Evolutionary conservation across 495 filamentous ascomycete species (phyloP).

Genomic region (Xylaria scruposa): DNA sequence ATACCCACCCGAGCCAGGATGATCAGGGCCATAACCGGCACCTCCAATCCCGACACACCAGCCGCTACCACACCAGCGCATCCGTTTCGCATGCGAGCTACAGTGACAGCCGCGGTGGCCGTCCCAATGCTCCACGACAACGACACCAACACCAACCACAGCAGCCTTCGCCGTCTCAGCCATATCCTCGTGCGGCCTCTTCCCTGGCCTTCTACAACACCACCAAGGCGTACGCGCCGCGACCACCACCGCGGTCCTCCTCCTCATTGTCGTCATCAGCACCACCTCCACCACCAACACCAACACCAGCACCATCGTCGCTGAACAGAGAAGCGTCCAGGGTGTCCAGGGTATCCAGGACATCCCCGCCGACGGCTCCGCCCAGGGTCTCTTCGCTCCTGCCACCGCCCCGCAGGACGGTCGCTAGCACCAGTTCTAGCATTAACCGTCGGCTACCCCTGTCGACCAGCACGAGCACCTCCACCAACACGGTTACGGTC

Average conservation of each 20-base stretch:
- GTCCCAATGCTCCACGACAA: not conserved
- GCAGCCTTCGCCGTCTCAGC: not conserved
- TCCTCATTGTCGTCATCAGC: not conserved
- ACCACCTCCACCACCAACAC: not conserved
- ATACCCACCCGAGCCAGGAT: conserved; percentile 22
- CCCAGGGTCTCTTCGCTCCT: conserved; percentile 26
- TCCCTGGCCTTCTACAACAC: conserved; percentile 17
- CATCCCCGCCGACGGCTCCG: conserved; percentile 18
- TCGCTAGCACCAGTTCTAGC: conserved; percentile 11
- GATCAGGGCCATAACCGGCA: conserved; percentile 5
- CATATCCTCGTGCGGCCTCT: conserved; percentile 19
- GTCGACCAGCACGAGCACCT: not conserved
- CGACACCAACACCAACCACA: not conserved
- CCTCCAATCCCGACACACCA: not conserved
- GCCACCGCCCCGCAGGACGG: conserved; percentile 21
- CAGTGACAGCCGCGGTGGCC: not conserved
- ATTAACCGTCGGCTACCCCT: conserved; percentile 9
- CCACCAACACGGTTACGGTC: not conserved
- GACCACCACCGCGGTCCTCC: not conserved
- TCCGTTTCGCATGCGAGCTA: not conserved
- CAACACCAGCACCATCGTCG: not conserved
- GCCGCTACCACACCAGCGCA: not conserved
- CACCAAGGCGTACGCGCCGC: not conserved
- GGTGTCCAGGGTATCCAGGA: not conserved
- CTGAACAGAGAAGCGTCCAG: not conserved